phyloP scores from a whole-genome alignment of 2,329 filamentous ascomycete genomes.

The Thielaviopsis punctulata region DNA sequence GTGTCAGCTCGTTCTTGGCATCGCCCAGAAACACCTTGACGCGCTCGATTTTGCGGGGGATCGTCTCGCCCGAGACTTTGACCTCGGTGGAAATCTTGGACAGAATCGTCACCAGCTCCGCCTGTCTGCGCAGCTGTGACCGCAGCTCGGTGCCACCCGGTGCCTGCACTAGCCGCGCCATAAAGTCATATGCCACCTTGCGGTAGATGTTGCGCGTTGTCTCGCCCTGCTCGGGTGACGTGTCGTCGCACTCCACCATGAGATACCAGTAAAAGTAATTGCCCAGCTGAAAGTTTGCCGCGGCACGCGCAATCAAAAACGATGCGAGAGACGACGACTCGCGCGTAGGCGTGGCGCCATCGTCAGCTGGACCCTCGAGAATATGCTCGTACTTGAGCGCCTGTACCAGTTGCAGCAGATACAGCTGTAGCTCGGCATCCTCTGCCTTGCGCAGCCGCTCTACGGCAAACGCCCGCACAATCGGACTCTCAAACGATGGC shows the following conservation, averaged over 20 bases:
- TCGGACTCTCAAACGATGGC: slow-evolving; percentile 74
- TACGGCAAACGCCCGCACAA: slow-evolving; percentile 84
- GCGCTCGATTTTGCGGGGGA: slow-evolving; percentile 63
- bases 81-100: slow-evolving; percentile 82
- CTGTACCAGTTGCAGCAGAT: slow-evolving; percentile 86
- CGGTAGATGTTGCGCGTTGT: slow-evolving; percentile 75
- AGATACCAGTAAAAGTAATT: slow-evolving; percentile 98
- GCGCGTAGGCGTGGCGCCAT: slow-evolving; percentile 25
- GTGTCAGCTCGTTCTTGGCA: slow-evolving; percentile 71
- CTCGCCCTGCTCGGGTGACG: slow-evolving; percentile 54
- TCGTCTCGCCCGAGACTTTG: slow-evolving; percentile 60
- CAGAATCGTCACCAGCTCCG: slow-evolving; percentile 72
- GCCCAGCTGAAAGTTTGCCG: slow-evolving; percentile 73
- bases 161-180: slow-evolving; percentile 63
- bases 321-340: slow-evolving; percentile 71
- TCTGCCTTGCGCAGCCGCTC: slow-evolving; percentile 81
- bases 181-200: slow-evolving; percentile 90
- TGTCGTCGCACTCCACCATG: slow-evolving; percentile 91
- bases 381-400: slow-evolving; percentile 86
- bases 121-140: slow-evolving; percentile 66
- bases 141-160: slow-evolving; percentile 55
- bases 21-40: slow-evolving; percentile 75
- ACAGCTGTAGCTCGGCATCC: slow-evolving; percentile 78
- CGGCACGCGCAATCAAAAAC: slow-evolving; percentile 77
- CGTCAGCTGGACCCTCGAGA: slow-evolving; percentile 27